Evolutionary conservation across 2,329 filamentous ascomycete genomes (phyloP), one percentile per base, ranked within the genome.

Genomic region (Acephala macrosclerotiorum): DNA sequence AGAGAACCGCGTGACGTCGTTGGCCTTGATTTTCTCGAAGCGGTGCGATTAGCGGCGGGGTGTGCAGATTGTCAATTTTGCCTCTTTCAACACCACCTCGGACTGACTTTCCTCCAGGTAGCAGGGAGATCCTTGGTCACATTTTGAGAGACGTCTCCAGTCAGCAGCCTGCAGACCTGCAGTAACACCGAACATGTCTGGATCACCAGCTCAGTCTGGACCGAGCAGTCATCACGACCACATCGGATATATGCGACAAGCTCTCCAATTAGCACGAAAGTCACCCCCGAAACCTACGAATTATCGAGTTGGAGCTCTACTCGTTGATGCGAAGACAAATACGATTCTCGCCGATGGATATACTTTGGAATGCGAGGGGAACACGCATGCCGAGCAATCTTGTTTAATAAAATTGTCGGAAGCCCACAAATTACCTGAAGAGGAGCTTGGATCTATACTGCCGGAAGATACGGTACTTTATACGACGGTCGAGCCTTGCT

Each of bases 311-410:
- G 96, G 96, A 49, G 96, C 96, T n/a, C 79, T 97, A n/a, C 84
- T 98, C 45, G 84, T 96, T 22, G 83, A 88, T 65, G 77, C 83
- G 16, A 79, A 79, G 49, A 83, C 81, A 40, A 84, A 88, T 72
- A 76, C 80, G 29, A 82, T 96, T 65, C 83, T 96, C 33, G 87
- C 91, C 0, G 92, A 92, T 1, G 95, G 96, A 62, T 98, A 95
- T 80, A 97, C 96, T 0, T 85, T 97, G 65, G 95, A 99, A 79
- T 87, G 94, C 3, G 85, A 89, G 55, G 96, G 95, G 49, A 99
- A 99, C 80, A 98, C 96, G 0, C 96, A 99, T 76, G 96, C 96
- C 3, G 96, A 99, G 77, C 94, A 99, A 80, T 95, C 91, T 78
- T 97, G 93, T 75, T 85, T 99, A 64, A 79, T 89, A 58, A 98